Evolutionary conservation across 352 stramenopile species (phyloP), one percentile per base, ranked within the genome.

Genomic region (Halophytophthora polymorphica): DNA sequence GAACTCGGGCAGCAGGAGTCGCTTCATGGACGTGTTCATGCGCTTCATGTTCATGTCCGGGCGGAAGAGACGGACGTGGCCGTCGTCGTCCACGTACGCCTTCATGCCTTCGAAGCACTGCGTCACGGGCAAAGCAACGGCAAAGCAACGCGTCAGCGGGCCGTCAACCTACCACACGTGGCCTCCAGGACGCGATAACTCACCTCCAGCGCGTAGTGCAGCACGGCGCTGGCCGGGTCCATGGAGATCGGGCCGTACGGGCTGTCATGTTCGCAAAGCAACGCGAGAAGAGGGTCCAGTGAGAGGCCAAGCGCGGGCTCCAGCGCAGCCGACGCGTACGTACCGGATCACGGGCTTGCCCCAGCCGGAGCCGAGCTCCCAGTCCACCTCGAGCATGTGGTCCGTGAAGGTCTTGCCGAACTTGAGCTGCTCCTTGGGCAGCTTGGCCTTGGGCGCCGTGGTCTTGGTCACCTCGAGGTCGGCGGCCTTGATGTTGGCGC

Each of bases 331-430:
- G n/a, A 12, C 5, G 7, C 6, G 23, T 11, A 55, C 52, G 34
- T 41, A 72, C 65, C 70, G 79, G 58, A 99, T 98, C 31, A 84
- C 61, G 10, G 95, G 94, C 40, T 70, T 72, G 41, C 73, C 56
- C 96, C 96, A 99, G 25, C 79, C 77, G 22, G 78, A 59, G 50
- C 75, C 78, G 56, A 81, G 58, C 41, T 88, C 75, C 81, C 89
- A 98, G 65, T 97, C 86, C 25, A 98, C 77, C 54, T 95, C 86
- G n/a, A 99, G 72, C 95, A 99, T 98, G 76, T 98, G 95, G 69
- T 98, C 93, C 18, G 90, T 91, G 70, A 99, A 97, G 6, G 84
- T 95, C 50, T 89, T 96, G 49, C 96, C 96, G 68, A 98, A 99
- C 50, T 72, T 84, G 15, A 98, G 84, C 59, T 95, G 56, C 51